Evolutionary conservation across 2,329 filamentous ascomycete genomes (phyloP).

Genomic region (Clonostachys solani): DNA sequence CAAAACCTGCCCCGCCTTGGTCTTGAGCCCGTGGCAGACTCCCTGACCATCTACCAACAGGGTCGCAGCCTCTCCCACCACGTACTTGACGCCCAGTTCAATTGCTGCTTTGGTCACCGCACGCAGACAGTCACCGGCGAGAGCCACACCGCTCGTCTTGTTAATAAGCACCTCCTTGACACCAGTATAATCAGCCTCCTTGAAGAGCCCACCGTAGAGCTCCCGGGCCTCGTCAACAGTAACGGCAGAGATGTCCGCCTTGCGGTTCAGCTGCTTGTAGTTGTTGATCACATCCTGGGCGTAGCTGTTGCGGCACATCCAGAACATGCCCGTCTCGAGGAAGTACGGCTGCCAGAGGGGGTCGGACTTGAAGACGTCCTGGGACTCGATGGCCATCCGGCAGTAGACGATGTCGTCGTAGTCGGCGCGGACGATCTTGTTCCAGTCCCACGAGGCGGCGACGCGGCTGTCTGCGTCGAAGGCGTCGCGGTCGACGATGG

Average conservation of each 20-base stretch:
- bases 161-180: conserved; percentile 58
- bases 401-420: conserved; percentile 63
- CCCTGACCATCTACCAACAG: conserved; percentile 36
- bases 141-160: conserved; percentile 58
- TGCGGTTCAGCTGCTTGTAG: conserved; percentile 38
- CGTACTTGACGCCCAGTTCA: conserved; percentile 54
- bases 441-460: conserved; percentile 69
- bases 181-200: conserved; percentile 54
- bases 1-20: conserved; percentile 35
- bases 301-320: conserved; percentile 46
- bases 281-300: conserved; percentile 47
- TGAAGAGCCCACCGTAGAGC: conserved; percentile 54
- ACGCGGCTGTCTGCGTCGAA: conserved; percentile 39
- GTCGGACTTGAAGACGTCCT: conserved; percentile 54
- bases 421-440: conserved; percentile 68
- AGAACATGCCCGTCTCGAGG: conserved; percentile 56
- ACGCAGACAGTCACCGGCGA: conserved; percentile 51
- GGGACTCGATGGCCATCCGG: conserved; percentile 60
- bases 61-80: conserved; percentile 43
- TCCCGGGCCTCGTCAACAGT: conserved; percentile 39
- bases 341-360: conserved; percentile 53
- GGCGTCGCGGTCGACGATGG: conserved; percentile 52
- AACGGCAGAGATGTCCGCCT: conserved; percentile 33
- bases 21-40: conserved; percentile 42
- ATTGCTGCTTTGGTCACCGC: conserved; percentile 49